phyloP scores from a whole-genome alignment of 2,329 filamentous ascomycete species.

The Pseudogymnoascus sp. region DNA sequence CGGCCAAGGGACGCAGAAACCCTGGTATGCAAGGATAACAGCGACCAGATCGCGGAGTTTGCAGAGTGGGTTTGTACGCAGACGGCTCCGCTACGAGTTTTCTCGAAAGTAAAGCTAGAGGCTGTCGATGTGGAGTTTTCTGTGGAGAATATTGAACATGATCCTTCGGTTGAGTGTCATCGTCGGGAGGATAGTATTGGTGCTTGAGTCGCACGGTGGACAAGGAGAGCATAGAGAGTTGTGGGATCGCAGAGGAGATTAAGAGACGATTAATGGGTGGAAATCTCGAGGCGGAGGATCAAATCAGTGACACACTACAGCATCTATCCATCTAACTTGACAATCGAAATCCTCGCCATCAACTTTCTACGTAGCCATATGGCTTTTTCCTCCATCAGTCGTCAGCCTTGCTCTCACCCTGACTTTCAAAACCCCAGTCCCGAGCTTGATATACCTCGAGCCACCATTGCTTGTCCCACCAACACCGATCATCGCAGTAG shows the following conservation, averaged over 20 bases:
- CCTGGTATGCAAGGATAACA: neutral
- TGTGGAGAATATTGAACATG: neutral
- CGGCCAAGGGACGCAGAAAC: neutral
- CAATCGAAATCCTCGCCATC: neutral
- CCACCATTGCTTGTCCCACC: constrained; percentile 10
- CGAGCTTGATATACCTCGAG: constrained; percentile 18
- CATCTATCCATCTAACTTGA: neutral
- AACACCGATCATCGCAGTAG: constrained; percentile 35
- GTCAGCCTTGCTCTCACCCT: constrained; percentile 36
- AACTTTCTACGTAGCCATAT: constrained; percentile 24
- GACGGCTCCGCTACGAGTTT: neutral
- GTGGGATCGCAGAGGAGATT: neutral
- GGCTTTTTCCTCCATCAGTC: constrained; percentile 37
- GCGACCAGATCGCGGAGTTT: neutral
- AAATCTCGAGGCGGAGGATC: neutral
- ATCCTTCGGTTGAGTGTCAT: neutral
- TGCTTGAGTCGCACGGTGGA: neutral
- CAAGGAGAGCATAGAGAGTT: neutral
- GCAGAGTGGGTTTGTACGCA: neutral
- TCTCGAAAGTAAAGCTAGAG: neutral
- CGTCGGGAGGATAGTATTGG: neutral
- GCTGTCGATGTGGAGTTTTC: neutral
- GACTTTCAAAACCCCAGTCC: constrained; percentile 31
- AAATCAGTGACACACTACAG: neutral
- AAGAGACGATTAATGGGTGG: neutral